phyloP scores from a whole-genome alignment of 352 stramenopile genomes.

The Globisporangium alternatum region DNA sequence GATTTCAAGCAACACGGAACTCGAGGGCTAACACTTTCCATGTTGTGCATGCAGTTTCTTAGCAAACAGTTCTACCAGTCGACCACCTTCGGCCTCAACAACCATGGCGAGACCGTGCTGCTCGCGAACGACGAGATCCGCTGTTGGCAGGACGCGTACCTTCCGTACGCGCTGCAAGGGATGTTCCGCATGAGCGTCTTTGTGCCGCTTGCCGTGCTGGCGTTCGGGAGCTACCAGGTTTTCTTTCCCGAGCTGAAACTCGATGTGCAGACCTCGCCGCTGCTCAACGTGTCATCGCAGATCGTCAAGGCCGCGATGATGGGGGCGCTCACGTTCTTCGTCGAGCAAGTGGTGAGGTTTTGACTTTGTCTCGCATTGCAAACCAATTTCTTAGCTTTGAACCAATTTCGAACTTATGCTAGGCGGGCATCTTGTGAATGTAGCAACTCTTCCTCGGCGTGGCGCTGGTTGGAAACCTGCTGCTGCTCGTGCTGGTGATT shows the following conservation, averaged over 20 bases:
- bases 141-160: conserved; percentile 27
- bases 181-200: conserved; percentile 43
- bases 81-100: conserved; percentile 20
- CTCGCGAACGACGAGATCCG: conserved; percentile 26
- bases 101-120: conserved; percentile 18
- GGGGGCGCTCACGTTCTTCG: conserved; percentile 33
- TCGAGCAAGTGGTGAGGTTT: conserved; percentile 29
- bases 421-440: not conserved
- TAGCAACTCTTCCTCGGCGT: conserved; percentile 25
- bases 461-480: conserved; percentile 26
- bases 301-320: conserved; percentile 40
- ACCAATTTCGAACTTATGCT: not conserved
- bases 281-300: conserved; percentile 35
- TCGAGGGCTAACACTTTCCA: too few relatives aligned
- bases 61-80: conserved; percentile 36
- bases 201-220: conserved; percentile 31
- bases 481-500: conserved; percentile 28
- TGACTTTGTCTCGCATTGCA: not conserved
- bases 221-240: conserved; percentile 37
- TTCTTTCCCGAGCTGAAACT: conserved; percentile 40
- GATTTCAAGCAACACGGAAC: too few relatives aligned
- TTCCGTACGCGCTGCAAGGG: conserved; percentile 25
- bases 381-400: not conserved
- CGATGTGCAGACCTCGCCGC: conserved; percentile 33
- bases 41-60: conserved; percentile 21